Conservation (phyloP, 2,329 filamentous ascomycete genomes). For the Neocucurbitaria cava region DNA sequence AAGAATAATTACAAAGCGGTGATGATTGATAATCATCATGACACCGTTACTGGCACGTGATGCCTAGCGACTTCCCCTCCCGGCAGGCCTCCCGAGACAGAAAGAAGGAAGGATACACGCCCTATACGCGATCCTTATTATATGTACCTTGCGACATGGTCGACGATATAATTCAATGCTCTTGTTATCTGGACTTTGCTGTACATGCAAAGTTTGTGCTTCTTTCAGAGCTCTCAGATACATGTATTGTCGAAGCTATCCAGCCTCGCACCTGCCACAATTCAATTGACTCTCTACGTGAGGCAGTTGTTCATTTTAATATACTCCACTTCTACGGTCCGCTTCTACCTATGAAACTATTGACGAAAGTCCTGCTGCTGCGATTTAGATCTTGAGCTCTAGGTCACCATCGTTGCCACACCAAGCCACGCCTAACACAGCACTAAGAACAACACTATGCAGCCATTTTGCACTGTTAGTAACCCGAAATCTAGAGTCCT, state of each 20-base stretch:
- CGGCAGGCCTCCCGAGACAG: neutral
- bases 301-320: too few species aligned
- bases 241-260: neutral
- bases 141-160: neutral
- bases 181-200: neutral
- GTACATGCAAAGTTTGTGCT: too few species aligned
- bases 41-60: neutral
- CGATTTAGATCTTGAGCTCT: constrained; percentile 5
- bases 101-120: neutral
- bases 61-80: neutral
- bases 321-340: neutral
- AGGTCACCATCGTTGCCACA: constrained; percentile 8
- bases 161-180: neutral
- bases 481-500: too few species aligned
- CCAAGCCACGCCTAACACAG: neutral
- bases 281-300: too few species aligned
- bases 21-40: neutral
- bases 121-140: neutral
- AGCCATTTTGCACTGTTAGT: neutral
- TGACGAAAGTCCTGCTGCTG: neutral
- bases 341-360: neutral
- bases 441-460: neutral
- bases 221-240: too few species aligned
- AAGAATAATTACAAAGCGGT: neutral
- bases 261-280: neutral